Evolutionary conservation across 2,329 filamentous ascomycete species (phyloP), one percentile per base, ranked within the genome.

Genomic region (Hawksworthiomyces lignivorus): DNA sequence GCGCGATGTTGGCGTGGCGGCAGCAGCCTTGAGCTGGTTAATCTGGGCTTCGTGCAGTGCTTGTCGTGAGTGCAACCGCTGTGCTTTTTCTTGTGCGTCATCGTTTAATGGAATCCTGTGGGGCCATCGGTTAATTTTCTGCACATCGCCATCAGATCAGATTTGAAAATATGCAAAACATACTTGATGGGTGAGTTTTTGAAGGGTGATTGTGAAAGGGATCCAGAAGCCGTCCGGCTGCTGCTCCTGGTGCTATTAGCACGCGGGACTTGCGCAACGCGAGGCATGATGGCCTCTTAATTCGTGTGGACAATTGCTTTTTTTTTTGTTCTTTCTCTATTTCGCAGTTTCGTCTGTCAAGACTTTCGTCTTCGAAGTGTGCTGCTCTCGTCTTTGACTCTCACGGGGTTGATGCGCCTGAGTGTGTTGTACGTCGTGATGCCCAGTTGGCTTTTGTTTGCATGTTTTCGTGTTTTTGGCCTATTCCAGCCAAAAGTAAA

Each of bases 71-170:
- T 92, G 84, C 56, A 90, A 72, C 37, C 92, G 84, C 54, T 83
- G 82, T 36, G 88, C 89, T 63, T 94, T 95, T 67, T 98, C 92
- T 54, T 83, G 80, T 47, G 79, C 82, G 71, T 98, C 92, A 68
- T 98, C 92, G 68, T 97, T 97, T 49, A 98, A 77, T 27, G 92
- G 89, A 46, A 98, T 94, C 61, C 87, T 94, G 55, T 6, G 19
- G 29, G 26, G 33, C 39, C 36, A 44, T 41, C 27, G 6, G 9
- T 3, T 10, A 9, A n/a, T n/a, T n/a, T n/a, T n/a, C n/a, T 12
- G 24, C 24, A 26, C 2, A 7, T 12, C 24, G 12, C 8, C 12
- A 12, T 26, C 24, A 26, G 24, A 4, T 26, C 3, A 26, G 24
- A 2, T 26, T 26, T 12, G 24, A 9, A 12, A 14, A 5, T 22